Evolutionary conservation across 2,329 filamentous ascomycete genomes (phyloP).

Genomic region (Alternaria arbusti): DNA sequence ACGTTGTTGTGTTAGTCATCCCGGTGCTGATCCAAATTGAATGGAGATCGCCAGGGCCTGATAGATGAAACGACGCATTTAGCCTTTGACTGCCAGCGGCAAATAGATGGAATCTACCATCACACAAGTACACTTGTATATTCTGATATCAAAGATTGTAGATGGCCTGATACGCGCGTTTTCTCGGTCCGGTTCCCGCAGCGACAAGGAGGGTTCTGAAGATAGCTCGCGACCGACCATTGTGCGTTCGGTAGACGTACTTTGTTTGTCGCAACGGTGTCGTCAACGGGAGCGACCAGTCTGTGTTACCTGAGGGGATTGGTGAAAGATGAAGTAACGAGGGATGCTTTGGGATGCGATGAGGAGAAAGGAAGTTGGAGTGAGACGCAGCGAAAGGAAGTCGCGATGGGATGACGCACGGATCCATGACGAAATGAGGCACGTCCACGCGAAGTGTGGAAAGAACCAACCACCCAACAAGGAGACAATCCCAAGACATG

Average conservation of each 20-base stretch:
- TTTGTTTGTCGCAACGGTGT: not conserved
- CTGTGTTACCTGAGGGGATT: not conserved
- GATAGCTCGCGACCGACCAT: not conserved
- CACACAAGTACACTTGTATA: constrained; percentile 5
- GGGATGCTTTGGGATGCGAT: not conserved
- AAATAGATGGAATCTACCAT: constrained; percentile 10
- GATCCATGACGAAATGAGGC: not conserved
- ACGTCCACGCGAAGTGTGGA: not conserved
- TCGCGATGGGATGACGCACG: not conserved
- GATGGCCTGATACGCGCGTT: not conserved
- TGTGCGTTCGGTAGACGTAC: not conserved
- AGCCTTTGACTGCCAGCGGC: constrained; percentile 28
- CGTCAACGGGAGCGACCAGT: not conserved
- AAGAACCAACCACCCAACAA: not conserved
- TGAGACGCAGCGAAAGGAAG: not conserved
- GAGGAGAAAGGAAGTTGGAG: not conserved
- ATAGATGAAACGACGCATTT: constrained; percentile 29
- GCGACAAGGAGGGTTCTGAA: not conserved
- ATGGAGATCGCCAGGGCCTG: constrained; percentile 18
- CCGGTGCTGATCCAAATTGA: constrained; percentile 3
- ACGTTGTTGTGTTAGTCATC: not conserved
- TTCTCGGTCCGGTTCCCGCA: not conserved
- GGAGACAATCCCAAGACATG: not conserved
- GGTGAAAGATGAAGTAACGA: not conserved
- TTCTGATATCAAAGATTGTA: not conserved